These are phyloP conservation scores for Pyrenopolyporus hunteri DNA, from an alignment of 495 filamentous ascomycete genomes.

Conservation along the genomic window DNA sequence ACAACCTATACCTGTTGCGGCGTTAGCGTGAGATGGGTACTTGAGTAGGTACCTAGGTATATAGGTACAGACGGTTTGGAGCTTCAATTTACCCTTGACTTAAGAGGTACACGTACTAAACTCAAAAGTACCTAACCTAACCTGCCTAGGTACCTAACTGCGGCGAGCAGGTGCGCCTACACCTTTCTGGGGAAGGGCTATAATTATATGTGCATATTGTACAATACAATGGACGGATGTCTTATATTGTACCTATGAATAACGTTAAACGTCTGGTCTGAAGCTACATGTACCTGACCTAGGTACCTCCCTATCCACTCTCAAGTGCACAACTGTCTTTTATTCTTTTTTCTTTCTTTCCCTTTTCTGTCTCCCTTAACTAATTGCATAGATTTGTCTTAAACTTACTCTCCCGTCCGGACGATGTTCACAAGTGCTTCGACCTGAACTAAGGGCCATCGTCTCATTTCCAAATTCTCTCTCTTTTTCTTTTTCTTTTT, in stretches of 20 bases:
- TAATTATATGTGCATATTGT: neutral
- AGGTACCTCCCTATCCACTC: conserved; percentile 4
- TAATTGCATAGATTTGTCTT: conserved; percentile 1
- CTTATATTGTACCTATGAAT: too few species aligned
- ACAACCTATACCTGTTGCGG: neutral
- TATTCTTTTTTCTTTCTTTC: neutral
- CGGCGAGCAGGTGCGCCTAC: conserved; percentile 3
- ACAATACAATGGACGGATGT: too few species aligned
- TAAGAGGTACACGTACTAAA: neutral
- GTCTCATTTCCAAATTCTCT: neutral
- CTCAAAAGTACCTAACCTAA: too few species aligned
- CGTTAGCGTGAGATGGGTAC: conserved; percentile 15
- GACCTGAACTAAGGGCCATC: neutral
- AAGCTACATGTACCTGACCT: too few species aligned
- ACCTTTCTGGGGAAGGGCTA: conserved; percentile 11
- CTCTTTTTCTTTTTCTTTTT: too few species aligned
- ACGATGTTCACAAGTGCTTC: conserved; percentile 6
- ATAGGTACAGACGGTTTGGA: conserved; percentile 24
- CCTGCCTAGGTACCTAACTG: too few species aligned
- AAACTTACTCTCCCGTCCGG: neutral
- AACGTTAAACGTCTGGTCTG: too few species aligned
- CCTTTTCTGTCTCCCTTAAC: neutral
- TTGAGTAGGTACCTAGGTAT: neutral
- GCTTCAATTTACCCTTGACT: conserved; percentile 16
- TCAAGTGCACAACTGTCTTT: neutral